Evolutionary conservation across 768 basidiomycete species (phyloP).

Genomic region (Albatrellus ellisii): DNA sequence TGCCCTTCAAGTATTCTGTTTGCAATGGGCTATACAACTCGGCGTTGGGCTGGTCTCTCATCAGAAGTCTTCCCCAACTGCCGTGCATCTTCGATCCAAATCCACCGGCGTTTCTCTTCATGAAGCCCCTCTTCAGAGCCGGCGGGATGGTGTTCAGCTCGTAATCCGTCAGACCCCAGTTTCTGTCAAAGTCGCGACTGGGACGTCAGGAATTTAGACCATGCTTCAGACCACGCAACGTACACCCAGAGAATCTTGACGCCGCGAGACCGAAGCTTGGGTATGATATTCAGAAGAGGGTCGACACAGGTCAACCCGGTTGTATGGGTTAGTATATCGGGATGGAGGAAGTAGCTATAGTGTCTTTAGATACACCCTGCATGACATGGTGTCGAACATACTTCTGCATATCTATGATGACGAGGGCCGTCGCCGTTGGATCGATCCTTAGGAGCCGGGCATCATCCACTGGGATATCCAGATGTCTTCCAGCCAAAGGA

Average conservation of each 20-base stretch:
- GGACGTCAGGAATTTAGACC: not conserved
- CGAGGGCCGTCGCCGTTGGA: conserved; percentile 35
- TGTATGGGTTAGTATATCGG: conserved; percentile 39
- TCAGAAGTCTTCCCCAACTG: conserved; percentile 39
- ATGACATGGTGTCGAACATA: conserved; percentile 33
- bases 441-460: conserved; percentile 38
- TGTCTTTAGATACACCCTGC: not conserved
- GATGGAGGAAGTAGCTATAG: conserved; percentile 49
- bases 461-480: conserved; percentile 42
- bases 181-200: conserved; percentile 26
- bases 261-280: conserved; percentile 33
- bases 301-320: conserved; percentile 45
- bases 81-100: conserved; percentile 43
- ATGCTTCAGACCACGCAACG: too few relatives aligned
- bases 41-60: conserved; percentile 46
- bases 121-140: conserved; percentile 32
- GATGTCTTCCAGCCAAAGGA: conserved; percentile 15
- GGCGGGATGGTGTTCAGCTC: conserved; percentile 52
- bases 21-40: conserved; percentile 55
- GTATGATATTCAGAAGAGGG: conserved; percentile 35
- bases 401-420: conserved; percentile 73
- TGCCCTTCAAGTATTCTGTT: conserved; percentile 36
- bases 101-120: conserved; percentile 7
- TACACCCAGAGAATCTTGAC: conserved; percentile 57
- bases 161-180: conserved; percentile 59